Evolutionary conservation across 2,329 filamentous ascomycete genomes (phyloP).

Genomic region (Colletotrichum tamarilloi): DNA sequence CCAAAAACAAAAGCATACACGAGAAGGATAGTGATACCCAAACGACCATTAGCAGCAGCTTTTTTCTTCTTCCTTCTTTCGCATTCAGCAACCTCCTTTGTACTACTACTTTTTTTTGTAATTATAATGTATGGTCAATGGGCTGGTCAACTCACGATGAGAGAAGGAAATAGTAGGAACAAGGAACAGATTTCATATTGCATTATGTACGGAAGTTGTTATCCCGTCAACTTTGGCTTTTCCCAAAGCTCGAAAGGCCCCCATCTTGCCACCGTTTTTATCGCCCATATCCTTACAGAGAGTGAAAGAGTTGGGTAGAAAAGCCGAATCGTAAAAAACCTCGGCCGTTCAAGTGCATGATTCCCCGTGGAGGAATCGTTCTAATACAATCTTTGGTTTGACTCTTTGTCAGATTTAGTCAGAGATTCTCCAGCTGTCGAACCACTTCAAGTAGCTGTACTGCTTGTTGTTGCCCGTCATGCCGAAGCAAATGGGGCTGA

Average conservation of each 20-base stretch:
- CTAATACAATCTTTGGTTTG: not conserved
- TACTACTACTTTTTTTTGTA: conserved; percentile 27
- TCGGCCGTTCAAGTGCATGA: conserved; percentile 1
- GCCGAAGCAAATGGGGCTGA: conserved; percentile 95
- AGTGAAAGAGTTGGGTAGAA: conserved; percentile 9
- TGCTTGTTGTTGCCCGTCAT: conserved; percentile 88
- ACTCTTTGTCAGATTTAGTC: conserved; percentile 54
- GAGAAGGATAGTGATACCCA: conserved; percentile 35
- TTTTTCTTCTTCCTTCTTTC: conserved; percentile 16
- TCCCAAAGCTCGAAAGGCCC: not conserved
- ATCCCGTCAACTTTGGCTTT: conserved; percentile 6
- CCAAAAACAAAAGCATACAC: not conserved
- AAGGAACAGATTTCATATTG: conserved; percentile 32
- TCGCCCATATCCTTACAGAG: conserved; percentile 18
- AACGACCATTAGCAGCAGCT: conserved; percentile 23
- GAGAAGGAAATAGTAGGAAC: not conserved
- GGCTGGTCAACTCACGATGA: not conserved
- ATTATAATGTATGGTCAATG: conserved; percentile 26
- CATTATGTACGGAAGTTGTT: conserved; percentile 27
- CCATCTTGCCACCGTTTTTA: conserved; percentile 4
- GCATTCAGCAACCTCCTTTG: conserved; percentile 9
- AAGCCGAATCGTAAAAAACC: not conserved
- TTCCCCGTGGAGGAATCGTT: not conserved
- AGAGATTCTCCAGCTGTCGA: conserved; percentile 85
- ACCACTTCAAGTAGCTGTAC: conserved; percentile 95